These are phyloP conservation scores for Uronychia setigera DNA, from an alignment of 73 alveolate genomes.

Conservation along the genomic window DNA sequence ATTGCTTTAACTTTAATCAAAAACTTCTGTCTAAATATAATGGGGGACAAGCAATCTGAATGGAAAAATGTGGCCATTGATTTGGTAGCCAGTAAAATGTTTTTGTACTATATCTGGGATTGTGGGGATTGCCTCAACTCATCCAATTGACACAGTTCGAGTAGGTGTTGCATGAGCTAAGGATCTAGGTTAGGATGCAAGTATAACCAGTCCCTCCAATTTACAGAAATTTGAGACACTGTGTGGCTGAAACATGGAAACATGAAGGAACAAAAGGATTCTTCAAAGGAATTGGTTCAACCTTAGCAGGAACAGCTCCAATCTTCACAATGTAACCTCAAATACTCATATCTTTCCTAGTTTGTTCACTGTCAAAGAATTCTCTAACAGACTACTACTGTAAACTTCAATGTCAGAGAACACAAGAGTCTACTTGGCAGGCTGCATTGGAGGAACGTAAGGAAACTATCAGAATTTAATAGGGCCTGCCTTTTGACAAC, in stretches of 20 bases:
- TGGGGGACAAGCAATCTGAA: too few species aligned
- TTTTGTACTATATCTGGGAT: neutral
- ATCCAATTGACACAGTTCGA: neutral
- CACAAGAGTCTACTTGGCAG: slow-evolving; percentile 29
- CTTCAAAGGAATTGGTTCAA: slow-evolving; percentile 47
- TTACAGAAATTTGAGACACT: neutral
- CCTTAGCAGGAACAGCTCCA: slow-evolving; percentile 32
- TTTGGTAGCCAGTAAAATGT: too few species aligned
- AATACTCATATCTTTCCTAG: slow-evolving; percentile 8
- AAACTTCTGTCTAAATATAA: too few species aligned
- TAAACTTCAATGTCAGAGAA: slow-evolving; percentile 15
- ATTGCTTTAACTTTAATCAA: too few species aligned
- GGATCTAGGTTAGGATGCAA: neutral
- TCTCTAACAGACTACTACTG: slow-evolving; percentile 13
- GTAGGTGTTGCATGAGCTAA: neutral
- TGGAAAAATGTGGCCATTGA: too few species aligned
- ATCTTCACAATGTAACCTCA: slow-evolving; percentile 24
- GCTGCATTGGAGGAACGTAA: slow-evolving; percentile 60
- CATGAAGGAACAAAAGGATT: slow-evolving; percentile 59
- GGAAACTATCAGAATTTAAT: neutral
- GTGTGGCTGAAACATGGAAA: slow-evolving; percentile 19
- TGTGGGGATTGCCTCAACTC: neutral
- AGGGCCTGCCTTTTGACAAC: slow-evolving; percentile 18
- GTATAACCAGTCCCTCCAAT: neutral
- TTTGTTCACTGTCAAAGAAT: slow-evolving; percentile 35